These are phyloP conservation scores for Globisporangium acanthophoron DNA, from an alignment of 352 stramenopile species.

Conservation along the genomic window DNA sequence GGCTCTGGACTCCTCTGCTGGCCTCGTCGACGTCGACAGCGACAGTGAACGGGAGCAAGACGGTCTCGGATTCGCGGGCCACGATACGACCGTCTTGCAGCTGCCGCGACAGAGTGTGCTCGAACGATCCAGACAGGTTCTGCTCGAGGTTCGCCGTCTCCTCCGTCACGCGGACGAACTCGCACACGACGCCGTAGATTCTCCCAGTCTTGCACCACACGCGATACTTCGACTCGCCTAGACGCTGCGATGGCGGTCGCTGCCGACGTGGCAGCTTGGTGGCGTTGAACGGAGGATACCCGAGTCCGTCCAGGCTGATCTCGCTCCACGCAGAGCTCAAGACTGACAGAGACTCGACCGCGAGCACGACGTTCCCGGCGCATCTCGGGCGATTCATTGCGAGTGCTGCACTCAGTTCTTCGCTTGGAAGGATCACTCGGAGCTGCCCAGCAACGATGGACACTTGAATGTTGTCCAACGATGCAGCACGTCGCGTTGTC, in stretches of 20 bases:
- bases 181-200: conserved; percentile 34
- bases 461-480: conserved; percentile 25
- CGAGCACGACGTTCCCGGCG: conserved; percentile 27
- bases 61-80: conserved; percentile 22
- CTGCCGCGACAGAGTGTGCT: conserved; percentile 21
- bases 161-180: conserved; percentile 14
- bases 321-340: conserved; percentile 38
- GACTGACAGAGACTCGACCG: conserved; percentile 44
- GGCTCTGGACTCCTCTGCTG: background rate
- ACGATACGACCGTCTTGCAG: conserved; percentile 7
- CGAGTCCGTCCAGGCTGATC: conserved; percentile 61
- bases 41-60: conserved; percentile 49
- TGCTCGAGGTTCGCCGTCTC: background rate
- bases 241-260: conserved; percentile 36
- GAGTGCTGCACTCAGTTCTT: conserved; percentile 28
- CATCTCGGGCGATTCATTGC: conserved; percentile 8
- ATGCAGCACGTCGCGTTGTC: background rate
- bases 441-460: conserved; percentile 41
- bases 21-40: conserved; percentile 32
- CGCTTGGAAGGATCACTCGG: conserved; percentile 45
- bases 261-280: conserved; percentile 47
- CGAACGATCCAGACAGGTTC: conserved; percentile 21
- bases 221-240: conserved; percentile 32
- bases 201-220: conserved; percentile 42
- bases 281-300: conserved; percentile 76